Conservation (phyloP, 306 rosid genomes). For the Echinosophora koreensis region DNA sequence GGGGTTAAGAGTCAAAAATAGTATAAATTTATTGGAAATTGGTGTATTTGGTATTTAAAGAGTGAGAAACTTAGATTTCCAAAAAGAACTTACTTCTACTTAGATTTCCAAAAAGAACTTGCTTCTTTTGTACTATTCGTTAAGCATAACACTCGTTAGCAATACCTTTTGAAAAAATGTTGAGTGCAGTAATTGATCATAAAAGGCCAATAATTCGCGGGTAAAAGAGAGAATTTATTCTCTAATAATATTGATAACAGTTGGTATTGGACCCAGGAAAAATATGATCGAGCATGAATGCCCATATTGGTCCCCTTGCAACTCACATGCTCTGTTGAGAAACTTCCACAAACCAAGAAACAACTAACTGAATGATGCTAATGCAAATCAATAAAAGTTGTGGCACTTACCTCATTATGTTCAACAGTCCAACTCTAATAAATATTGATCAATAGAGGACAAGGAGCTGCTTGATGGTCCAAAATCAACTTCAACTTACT, state of each 20-base stretch:
- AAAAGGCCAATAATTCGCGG: constrained; percentile 12
- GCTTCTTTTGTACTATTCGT: too few relatives aligned
- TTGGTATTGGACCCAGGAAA: constrained; percentile 53
- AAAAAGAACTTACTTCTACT: too few relatives aligned
- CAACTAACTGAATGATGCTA: constrained; percentile 12
- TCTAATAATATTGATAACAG: constrained; percentile 49
- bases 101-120: too few relatives aligned
- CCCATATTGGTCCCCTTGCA: constrained; percentile 63
- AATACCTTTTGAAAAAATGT: neutral
- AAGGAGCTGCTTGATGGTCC: constrained; percentile 17
- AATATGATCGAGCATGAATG: constrained; percentile 53
- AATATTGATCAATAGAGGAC: constrained; percentile 17
- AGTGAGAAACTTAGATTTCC: too few relatives aligned
- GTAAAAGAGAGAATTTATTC: constrained; percentile 48
- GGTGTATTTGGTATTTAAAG: too few relatives aligned
- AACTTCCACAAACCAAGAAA: constrained; percentile 40
- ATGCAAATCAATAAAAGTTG: constrained; percentile 37
- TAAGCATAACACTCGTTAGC: too few relatives aligned
- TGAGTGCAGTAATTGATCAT: constrained; percentile 23
- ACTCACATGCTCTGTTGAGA: constrained; percentile 57
- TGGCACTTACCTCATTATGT: neutral
- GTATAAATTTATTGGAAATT: too few relatives aligned
- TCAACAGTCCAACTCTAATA: constrained; percentile 33
- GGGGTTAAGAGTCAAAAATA: too few relatives aligned
- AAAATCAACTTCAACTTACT: constrained; percentile 19